phyloP scores from a whole-genome alignment of 805 yeast species.

The Ogataea salicorniae region DNA sequence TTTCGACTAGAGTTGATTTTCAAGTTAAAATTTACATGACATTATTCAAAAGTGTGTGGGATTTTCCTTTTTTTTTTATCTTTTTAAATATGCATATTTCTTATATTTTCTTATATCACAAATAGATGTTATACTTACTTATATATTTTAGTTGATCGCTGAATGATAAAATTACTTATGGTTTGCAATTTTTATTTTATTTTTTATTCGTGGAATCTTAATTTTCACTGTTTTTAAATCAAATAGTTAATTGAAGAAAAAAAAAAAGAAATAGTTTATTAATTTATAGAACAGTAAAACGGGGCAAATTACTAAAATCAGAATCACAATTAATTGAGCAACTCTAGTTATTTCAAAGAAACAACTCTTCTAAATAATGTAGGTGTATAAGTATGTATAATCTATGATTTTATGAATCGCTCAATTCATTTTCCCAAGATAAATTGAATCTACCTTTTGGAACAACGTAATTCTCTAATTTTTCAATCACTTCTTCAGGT shows the following conservation, averaged over 20 bases:
- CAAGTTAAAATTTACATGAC: not conserved
- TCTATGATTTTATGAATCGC: not conserved
- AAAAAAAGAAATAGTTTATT: too few species aligned
- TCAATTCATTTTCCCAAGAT: conserved; percentile 46
- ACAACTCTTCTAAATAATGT: not conserved
- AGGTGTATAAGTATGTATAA: not conserved
- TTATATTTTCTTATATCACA: not conserved
- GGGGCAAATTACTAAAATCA: too few species aligned
- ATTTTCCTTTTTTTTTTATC: not conserved
- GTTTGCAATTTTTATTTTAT: too few species aligned
- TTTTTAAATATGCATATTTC: not conserved
- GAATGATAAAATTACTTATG: too few species aligned
- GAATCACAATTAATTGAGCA: too few species aligned
- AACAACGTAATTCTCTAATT: conserved; percentile 51
- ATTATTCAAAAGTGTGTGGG: not conserved
- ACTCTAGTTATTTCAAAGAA: too few species aligned
- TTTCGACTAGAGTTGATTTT: not conserved
- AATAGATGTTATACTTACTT: too few species aligned
- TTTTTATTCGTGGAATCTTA: too few species aligned
- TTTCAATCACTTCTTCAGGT: conserved; percentile 62
- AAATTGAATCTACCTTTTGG: conserved; percentile 75
- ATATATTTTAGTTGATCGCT: too few species aligned
- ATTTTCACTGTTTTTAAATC: too few species aligned
- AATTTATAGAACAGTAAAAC: too few species aligned
- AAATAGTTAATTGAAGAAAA: too few species aligned